These are phyloP conservation scores for Physcia stellaris DNA, from an alignment of 495 filamentous ascomycete genomes.

Conservation along the genomic window DNA sequence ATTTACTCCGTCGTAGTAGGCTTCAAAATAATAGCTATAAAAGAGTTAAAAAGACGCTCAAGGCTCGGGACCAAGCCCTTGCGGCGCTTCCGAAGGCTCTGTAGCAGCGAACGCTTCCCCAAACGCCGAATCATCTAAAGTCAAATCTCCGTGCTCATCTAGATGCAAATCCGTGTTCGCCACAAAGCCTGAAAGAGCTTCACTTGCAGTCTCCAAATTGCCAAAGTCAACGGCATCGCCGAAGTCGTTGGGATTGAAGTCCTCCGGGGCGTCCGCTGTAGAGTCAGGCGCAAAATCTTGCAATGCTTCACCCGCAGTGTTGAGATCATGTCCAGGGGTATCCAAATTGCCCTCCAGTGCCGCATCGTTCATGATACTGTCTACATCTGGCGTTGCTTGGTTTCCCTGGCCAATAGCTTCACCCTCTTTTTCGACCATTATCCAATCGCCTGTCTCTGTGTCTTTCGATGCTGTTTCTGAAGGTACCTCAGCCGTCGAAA, in stretches of 20 bases:
- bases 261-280: conserved; percentile 14
- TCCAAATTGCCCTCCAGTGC: conserved; percentile 4
- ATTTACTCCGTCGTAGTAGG: too few species aligned
- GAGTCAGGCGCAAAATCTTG: conserved; percentile 19
- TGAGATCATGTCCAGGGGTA: conserved; percentile 11
- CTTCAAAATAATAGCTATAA: too few species aligned
- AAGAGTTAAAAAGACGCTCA: not conserved
- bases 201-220: conserved; percentile 47
- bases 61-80: not conserved
- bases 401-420: conserved; percentile 18
- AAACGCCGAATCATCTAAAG: conserved; percentile 46
- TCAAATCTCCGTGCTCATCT: conserved; percentile 23
- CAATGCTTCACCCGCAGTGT: conserved; percentile 18
- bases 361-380: conserved; percentile 9
- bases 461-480: conserved; percentile 10
- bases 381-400: conserved; percentile 8
- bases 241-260: conserved; percentile 32
- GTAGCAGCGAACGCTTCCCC: conserved; percentile 49
- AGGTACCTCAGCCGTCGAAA: not conserved
- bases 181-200: conserved; percentile 47
- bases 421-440: conserved; percentile 39
- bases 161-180: conserved; percentile 36
- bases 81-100: conserved; percentile 16
- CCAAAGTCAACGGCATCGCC: conserved; percentile 31
- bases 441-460: conserved; percentile 41